Base-by-base conservation (phyloP, 352 stramenopile genomes). In the Globisporangium acanthophoron region DNA sequence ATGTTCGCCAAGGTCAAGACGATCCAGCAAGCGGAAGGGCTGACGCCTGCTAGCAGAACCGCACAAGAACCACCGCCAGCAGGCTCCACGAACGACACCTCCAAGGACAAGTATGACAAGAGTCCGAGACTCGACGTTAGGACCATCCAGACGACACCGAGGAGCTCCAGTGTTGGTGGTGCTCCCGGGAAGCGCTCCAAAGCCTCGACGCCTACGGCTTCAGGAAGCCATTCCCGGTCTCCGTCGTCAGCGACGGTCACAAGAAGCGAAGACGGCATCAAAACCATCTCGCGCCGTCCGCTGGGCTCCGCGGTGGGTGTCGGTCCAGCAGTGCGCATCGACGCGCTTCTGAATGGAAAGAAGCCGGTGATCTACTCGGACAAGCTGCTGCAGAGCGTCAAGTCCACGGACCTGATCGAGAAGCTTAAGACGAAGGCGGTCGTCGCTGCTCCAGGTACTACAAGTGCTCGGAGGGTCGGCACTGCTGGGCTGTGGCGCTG, bases 1-100 rank as follows among this genome's bases (percentile, higher is more conserved):
- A 88, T 90, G 79, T 76, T 92, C 31, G 77, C 82, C 41, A 92
- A 89, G 59, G 76, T 88, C 9, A 65, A 87, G 47, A 87, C 60
- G 3, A 80, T 92, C 44, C 79, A 89, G 45, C 68, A 81, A 44
- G 56, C 63, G 1, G 71, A 87, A 52, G 67, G 65, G 1, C 59
- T 73, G n/a, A 62, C 70, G 24, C 46, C 49, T 5, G 63, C 20
- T 29, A 4, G 35, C 18, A 37, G 24, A 43, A 16, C 27, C 67
- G 21, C n/a, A 59, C 13, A 16, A 43, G 37, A 13, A 18, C 35
- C 40, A 27, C 54, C 50, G 31, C 41, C 53, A 15, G 18, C 46
- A 44, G 39, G 18, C 13, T 13, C 41, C 5, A 8, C 41, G 41
- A 55, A 20, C 52, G 45, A 53, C 58, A 41, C 39, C 16, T 46